Conservation (phyloP, 2,329 filamentous ascomycete species). For the Exophiala aquamarina region DNA sequence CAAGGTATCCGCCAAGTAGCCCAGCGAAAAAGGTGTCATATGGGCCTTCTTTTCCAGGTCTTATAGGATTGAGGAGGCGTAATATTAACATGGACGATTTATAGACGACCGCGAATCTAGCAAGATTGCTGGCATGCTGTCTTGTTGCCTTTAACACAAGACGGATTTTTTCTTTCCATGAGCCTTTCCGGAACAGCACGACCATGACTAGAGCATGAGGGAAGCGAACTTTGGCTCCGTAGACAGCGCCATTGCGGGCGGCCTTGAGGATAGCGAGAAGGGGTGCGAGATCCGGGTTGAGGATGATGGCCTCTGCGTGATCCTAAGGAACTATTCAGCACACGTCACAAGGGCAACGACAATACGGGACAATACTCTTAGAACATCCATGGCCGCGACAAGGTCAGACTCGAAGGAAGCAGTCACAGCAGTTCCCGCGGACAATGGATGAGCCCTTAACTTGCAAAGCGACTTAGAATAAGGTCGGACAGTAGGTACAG, state of each 20-base stretch:
- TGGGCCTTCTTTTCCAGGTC: constrained; percentile 60
- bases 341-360: too few species aligned
- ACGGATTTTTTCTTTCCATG: constrained; percentile 75
- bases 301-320: constrained; percentile 22
- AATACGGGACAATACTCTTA: constrained; percentile 9
- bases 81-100: constrained; percentile 78
- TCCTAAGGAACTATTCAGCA: constrained; percentile 7
- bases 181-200: constrained; percentile 89
- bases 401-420: too few species aligned
- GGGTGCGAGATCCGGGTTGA: constrained; percentile 64
- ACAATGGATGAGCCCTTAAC: too few species aligned
- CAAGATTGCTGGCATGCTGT: constrained; percentile 88
- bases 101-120: constrained; percentile 87
- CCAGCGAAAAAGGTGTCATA: constrained; percentile 87
- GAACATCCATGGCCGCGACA: constrained; percentile 14
- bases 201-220: constrained; percentile 98
- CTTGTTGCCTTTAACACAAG: constrained; percentile 83
- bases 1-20: constrained; percentile 83
- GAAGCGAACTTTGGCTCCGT: constrained; percentile 96
- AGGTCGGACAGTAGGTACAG: too few species aligned
- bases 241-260: constrained; percentile 94
- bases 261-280: constrained; percentile 84
- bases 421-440: too few species aligned
- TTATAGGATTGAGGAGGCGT: constrained; percentile 53
- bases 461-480: too few species aligned